Evolutionary conservation across 2,329 filamentous ascomycete species (phyloP), one percentile per base, ranked within the genome.

Genomic region (Nemania serpens): DNA sequence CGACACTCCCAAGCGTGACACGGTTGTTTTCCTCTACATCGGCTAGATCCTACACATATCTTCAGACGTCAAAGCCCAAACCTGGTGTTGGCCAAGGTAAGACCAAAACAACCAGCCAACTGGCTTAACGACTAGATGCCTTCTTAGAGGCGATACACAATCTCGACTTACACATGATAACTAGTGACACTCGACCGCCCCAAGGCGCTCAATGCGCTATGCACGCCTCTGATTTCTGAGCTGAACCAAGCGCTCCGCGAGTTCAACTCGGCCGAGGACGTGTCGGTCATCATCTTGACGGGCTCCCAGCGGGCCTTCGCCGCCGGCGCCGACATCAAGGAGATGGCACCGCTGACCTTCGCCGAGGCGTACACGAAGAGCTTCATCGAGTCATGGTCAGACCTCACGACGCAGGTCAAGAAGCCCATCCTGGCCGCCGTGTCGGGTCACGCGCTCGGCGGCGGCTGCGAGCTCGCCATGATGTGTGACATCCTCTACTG

Each of bases 401-500:
- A 90, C 65, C 85, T 97, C 48, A 90, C 92, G 25, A 91, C 88
- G 18, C 82, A 86, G 64, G 83, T 98, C 75, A 96, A 96, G 80
- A 98, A 96, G 76, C 95, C 95, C 55, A 87, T 98, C 72, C 93
- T 99, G 67, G 91, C 91, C 13, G 95, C 95, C 22, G 93, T 99
- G 2, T 95, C 95, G 10, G 95, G 95, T 17, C 93, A 97, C 74
- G 95, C 95, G 2, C 85, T 99, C 1, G 95, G 95, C 25, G 95
- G 95, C 55, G 95, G 95, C 48, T 99, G 95, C 75, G 95, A 99
- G 81, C 85, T 99, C 13, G 93, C 95, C 51, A 90, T 99, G 83
- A 99, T 98, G 95, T 92, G 90, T 73, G 95, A 99, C 75, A 89
- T 98, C 68, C 79, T 99, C 62, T 98, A 98, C 82, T 95, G 91